Base-by-base conservation (phyloP, 1,139 yeast genomes). In the Debaryomycetaceae sp. region DNA sequence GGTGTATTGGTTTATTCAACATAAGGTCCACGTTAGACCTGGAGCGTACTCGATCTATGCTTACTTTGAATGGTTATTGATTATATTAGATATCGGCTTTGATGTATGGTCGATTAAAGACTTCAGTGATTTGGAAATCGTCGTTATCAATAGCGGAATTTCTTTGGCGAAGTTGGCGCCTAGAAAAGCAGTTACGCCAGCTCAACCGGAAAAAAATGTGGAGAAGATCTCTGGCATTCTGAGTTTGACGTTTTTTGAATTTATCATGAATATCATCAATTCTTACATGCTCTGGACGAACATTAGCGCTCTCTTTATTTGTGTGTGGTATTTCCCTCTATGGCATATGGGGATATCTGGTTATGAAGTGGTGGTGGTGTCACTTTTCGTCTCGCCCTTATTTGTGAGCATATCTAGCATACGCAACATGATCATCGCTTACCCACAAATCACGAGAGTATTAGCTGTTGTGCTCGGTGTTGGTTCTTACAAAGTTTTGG, bases 311-410 rank as follows among this genome's bases (percentile, higher is more conserved):
- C 70, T 93, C 49, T 86, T 90, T 43, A 76, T 95, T 47, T 81
- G 95, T 58, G 84, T 93, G 42, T 93, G 99, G 99, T 89, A 87
- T 68, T 93, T 93, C 74, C 99, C 99, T 14, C 74, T 93, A 49
- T 93, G 99, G 99, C 81, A 86, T 60, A 90, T 93, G 98, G 98
- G 98, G 6, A 84, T 93, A 46, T 86, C 96, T 2, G 99, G 99
- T 4, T 90, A 87, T 61, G 99, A 93, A 64, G 86, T 87, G 0
- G 78, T 83, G 2, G 72, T 89, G 41, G 49, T 64, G 9, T 60
- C 83, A 4, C 68, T 83, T 24, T 72, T 85, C 38, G 49, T 81
- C 31, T 77, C 84, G 1, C 86, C 91, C 5, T 49, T 84, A 13
- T 39, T 89, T 2, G 68, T 89, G 37, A 60, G 66, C 4, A 54